Evolutionary conservation across 805 yeast genomes (phyloP).

Genomic region (Yamadazyma paraphyllophila): DNA sequence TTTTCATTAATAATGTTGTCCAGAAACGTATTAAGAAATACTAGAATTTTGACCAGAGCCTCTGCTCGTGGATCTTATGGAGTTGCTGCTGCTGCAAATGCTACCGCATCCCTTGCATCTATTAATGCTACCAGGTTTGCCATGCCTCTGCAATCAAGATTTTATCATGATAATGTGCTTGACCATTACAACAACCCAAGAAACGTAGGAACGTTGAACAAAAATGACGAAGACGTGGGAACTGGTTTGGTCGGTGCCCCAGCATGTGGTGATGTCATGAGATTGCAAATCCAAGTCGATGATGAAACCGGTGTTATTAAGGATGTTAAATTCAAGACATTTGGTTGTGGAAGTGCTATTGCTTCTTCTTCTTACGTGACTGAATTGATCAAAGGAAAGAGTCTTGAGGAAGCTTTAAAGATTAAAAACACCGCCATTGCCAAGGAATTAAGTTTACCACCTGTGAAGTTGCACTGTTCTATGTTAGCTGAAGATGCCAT

Average conservation of each 20-base stretch:
- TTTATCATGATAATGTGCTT: conserved; percentile 89
- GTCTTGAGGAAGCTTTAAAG: conserved; percentile 87
- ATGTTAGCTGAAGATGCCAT: conserved; percentile 99
- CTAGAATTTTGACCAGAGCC: conserved; percentile 6
- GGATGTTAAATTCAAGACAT: conserved; percentile 96
- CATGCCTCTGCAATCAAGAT: conserved; percentile 18
- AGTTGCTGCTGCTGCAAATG: conserved; percentile 7
- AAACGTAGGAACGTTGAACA: conserved; percentile 91
- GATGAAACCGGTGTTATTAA: conserved; percentile 87
- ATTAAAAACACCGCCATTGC: conserved; percentile 95
- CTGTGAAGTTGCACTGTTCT: conserved; percentile 95
- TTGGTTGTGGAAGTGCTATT: conserved; percentile 99
- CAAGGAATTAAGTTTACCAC: conserved; percentile 90
- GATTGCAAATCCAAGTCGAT: conserved; percentile 89
- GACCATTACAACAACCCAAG: conserved; percentile 97
- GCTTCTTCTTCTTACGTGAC: conserved; percentile 95
- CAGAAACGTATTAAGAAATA: conserved; percentile 21
- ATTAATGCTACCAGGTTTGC: not conserved
- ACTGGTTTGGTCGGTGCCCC: conserved; percentile 99
- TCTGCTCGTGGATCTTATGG: conserved; percentile 5
- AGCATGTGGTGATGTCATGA: conserved; percentile 99
- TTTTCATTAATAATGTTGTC: conserved; percentile 20
- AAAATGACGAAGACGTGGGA: conserved; percentile 73
- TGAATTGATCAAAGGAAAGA: conserved; percentile 91
- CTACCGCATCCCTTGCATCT: conserved; percentile 3